Conservation (phyloP, 208 protist species). For the Crithidia expoeki region DNA sequence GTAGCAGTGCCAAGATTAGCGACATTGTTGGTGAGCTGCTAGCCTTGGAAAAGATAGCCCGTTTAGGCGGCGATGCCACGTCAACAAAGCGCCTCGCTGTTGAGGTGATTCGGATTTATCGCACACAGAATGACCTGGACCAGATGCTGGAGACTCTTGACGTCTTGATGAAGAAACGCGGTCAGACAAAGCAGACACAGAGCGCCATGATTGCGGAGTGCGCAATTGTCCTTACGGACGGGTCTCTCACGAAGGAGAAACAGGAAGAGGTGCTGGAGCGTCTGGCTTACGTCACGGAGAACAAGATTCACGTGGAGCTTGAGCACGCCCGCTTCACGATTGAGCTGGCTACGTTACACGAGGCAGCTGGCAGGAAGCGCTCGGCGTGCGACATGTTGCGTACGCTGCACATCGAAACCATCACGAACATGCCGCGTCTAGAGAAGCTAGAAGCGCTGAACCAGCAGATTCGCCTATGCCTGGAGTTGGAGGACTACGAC, state of each 20-base stretch:
- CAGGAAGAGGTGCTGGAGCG: slow-evolving; percentile 90
- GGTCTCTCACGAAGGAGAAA: slow-evolving; percentile 47
- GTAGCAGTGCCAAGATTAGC: slow-evolving; percentile 53
- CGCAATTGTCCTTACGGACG: slow-evolving; percentile 63
- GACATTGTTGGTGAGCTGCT: slow-evolving; percentile 90
- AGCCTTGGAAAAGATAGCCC: slow-evolving; percentile 88
- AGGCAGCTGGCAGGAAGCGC: slow-evolving; percentile 88
- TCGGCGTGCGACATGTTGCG: slow-evolving; percentile 94
- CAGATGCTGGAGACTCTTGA: slow-evolving; percentile 88
- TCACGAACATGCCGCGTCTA: slow-evolving; percentile 95
- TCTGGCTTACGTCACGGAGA: slow-evolving; percentile 91
- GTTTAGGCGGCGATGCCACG: slow-evolving; percentile 78
- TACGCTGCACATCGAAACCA: slow-evolving; percentile 96
- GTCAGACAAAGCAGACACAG: slow-evolving; percentile 93
- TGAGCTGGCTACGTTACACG: slow-evolving; percentile 90
- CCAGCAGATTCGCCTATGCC: slow-evolving; percentile 94
- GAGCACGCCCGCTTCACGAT: slow-evolving; percentile 95
- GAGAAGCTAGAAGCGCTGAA: slow-evolving; percentile 97
- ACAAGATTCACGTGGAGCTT: slow-evolving; percentile 97
- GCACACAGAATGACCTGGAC: slow-evolving; percentile 74
- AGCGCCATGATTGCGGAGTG: slow-evolving; percentile 92
- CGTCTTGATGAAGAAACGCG: slow-evolving; percentile 93
- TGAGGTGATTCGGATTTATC: slow-evolving; percentile 90
- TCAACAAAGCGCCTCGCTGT: slow-evolving; percentile 85
- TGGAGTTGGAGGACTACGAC: slow-evolving; percentile 95